These are phyloP conservation scores for Pichia inconspicua DNA, from an alignment of 1,139 yeast genomes.

Conservation along the genomic window DNA sequence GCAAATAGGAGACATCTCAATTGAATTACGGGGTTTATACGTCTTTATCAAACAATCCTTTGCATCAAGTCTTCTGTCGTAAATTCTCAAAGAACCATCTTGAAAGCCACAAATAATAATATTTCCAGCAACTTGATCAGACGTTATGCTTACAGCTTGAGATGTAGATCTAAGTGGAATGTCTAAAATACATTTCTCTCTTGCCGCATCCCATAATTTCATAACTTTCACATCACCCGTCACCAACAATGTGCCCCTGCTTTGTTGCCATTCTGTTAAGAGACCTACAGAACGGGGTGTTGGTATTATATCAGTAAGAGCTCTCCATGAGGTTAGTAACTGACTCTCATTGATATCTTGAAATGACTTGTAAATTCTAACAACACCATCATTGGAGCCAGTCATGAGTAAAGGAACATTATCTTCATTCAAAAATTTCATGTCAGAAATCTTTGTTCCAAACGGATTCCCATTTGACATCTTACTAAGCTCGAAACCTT, in stretches of 20 bases:
- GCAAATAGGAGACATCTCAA: conserved; percentile 49
- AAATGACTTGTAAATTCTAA: conserved; percentile 75
- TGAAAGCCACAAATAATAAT: conserved; percentile 86
- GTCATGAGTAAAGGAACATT: conserved; percentile 77
- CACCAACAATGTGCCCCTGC: conserved; percentile 81
- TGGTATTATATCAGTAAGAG: conserved; percentile 71
- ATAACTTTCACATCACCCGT: conserved; percentile 94
- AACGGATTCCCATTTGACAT: conserved; percentile 82
- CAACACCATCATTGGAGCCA: conserved; percentile 91
- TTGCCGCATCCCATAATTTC: conserved; percentile 92
- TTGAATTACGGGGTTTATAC: conserved; percentile 46
- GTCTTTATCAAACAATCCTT: conserved; percentile 79
- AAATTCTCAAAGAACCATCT: conserved; percentile 85
- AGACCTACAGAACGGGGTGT: conserved; percentile 81
- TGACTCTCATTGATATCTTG: conserved; percentile 50
- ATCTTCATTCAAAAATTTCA: conserved; percentile 84
- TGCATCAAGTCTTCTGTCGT: conserved; percentile 80
- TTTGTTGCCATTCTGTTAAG: conserved; percentile 94
- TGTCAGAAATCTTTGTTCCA: conserved; percentile 82
- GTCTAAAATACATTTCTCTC: conserved; percentile 79
- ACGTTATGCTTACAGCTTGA: conserved; percentile 81
- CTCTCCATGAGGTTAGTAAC: conserved; percentile 86
- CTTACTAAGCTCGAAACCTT: conserved; percentile 46
- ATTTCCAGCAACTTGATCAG: conserved; percentile 96
- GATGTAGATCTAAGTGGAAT: conserved; percentile 89